Evolutionary conservation across 441 rosid genomes (phyloP), one percentile per base, ranked within the genome.

Genomic region (Corymbia calophylla): DNA sequence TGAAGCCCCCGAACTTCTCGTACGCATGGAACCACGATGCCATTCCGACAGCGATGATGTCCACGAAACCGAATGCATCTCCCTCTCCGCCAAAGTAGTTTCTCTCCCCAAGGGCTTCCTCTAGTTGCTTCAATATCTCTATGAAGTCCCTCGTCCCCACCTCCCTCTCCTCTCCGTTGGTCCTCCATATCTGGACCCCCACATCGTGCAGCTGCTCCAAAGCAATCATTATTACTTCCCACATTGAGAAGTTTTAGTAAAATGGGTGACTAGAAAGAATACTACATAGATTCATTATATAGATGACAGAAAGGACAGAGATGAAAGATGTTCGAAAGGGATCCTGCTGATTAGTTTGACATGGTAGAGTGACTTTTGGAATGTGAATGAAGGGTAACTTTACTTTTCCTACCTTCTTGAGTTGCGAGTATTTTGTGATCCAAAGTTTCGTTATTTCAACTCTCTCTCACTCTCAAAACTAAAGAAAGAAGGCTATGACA

Each of bases 51-150:
- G 89, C 68, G 17, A 92, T 64, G 17, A 93, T 86, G 88, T 95
- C 96, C 53, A 94, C 91, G 53, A 87, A 94, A 9, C 95, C 94
- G 80, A 95, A 94, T 10, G 53, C 60, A 14, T 92, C 91, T 27
- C 95, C 96, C 11, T 88, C 93, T 23, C 94, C 96, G 5, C 89
- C 93, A 39, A 93, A 95, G 92, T 54, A 95, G 51, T 91, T 92
- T 49, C 90, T 92, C 80, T 94, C 94, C 53, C 93, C 93, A 11
- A 95, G 91, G 54, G 91, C 94, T 91, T 35, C 70, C 87, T 95
- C 95, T 21, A 95, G 54, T 70, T 88, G 91, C 93, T 93, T 92
- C 92, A 94, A 35, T 18, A 90, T 89, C 84, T 93, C 94, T 32
- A 95, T 86, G 73, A 93, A 91, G 66, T 91, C 93, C 58, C 60